A percentile compares a stretch with the other conserved stretches of the same genome.
Evolutionary conservation across 805 yeast species (phyloP).

Genomic region (Pichia nanzhaoensis): DNA sequence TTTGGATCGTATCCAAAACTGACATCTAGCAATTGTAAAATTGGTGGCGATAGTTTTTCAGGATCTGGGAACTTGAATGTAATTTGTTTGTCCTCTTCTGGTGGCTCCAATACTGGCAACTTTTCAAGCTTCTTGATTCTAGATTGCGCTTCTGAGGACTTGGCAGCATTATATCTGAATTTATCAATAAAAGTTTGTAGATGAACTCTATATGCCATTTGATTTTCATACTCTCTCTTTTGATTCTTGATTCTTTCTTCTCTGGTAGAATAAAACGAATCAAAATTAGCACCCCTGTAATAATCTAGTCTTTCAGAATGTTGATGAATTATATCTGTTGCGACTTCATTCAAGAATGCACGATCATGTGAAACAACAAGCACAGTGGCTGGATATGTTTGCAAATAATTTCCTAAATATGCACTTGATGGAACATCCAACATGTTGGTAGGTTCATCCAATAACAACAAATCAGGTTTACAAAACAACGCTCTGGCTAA

Average conservation of each 20-base stretch:
- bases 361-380: conserved; percentile 97
- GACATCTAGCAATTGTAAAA: conserved; percentile 80
- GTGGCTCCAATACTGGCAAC: conserved; percentile 86
- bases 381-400: conserved; percentile 85
- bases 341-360: conserved; percentile 93
- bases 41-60: conserved; percentile 88
- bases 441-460: conserved; percentile 99
- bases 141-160: conserved; percentile 95
- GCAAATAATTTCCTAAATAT: conserved; percentile 82
- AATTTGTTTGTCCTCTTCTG: conserved; percentile 82
- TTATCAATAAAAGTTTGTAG: conserved; percentile 93
- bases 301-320: conserved; percentile 96
- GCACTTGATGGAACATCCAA: conserved; percentile 99
- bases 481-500: conserved; percentile 96
- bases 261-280: conserved; percentile 83
- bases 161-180: conserved; percentile 95
- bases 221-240: conserved; percentile 92
- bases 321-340: conserved; percentile 96
- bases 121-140: conserved; percentile 95
- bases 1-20: conserved; percentile 74
- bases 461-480: conserved; percentile 84
- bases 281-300: conserved; percentile 91
- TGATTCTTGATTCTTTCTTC: conserved; percentile 95
- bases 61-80: conserved; percentile 94
- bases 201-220: conserved; percentile 92